Conservation (phyloP, 2,329 filamentous ascomycete species). For the Cordyceps javanica region DNA sequence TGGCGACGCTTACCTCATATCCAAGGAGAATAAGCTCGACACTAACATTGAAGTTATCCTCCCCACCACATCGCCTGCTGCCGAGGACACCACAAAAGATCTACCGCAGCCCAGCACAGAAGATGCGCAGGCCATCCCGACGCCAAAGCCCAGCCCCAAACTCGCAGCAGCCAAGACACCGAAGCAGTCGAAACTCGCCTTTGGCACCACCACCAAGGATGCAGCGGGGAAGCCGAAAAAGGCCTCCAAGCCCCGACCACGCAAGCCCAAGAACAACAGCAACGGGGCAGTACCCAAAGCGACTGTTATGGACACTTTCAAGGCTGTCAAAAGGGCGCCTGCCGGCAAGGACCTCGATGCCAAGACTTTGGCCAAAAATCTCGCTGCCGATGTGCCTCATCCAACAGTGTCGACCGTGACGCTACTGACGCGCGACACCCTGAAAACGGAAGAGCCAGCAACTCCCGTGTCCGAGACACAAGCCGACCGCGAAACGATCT, state of each 20-base stretch:
- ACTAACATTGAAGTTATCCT: constrained; percentile 26
- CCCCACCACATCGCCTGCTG: constrained; percentile 21
- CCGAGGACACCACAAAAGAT: constrained; percentile 16
- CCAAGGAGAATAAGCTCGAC: constrained; percentile 39
- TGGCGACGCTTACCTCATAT: constrained; percentile 43
- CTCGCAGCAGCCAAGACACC: constrained; percentile 39
- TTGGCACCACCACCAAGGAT: constrained; percentile 24
- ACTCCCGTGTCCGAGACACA: constrained; percentile 16
- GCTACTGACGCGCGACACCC: background rate
- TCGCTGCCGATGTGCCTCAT: background rate
- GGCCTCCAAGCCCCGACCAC: constrained; percentile 24
- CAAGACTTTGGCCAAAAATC: background rate
- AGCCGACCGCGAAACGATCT: constrained; percentile 32
- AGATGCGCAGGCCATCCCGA: constrained; percentile 46
- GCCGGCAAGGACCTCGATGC: background rate
- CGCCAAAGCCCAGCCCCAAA: constrained; percentile 51
- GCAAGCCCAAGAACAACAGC: constrained; percentile 28
- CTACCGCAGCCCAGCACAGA: constrained; percentile 33
- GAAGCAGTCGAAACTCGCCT: constrained; percentile 48
- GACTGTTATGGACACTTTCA: constrained; percentile 37
- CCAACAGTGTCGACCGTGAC: background rate
- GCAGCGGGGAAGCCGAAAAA: constrained; percentile 18
- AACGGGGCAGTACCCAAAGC: constrained; percentile 32
- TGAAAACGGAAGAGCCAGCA: constrained; percentile 21
- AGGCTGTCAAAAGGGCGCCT: constrained; percentile 32